These are phyloP conservation scores for Backusella sp. DNA, from an alignment of 192 early-diverging fungal species.

Conservation along the genomic window DNA sequence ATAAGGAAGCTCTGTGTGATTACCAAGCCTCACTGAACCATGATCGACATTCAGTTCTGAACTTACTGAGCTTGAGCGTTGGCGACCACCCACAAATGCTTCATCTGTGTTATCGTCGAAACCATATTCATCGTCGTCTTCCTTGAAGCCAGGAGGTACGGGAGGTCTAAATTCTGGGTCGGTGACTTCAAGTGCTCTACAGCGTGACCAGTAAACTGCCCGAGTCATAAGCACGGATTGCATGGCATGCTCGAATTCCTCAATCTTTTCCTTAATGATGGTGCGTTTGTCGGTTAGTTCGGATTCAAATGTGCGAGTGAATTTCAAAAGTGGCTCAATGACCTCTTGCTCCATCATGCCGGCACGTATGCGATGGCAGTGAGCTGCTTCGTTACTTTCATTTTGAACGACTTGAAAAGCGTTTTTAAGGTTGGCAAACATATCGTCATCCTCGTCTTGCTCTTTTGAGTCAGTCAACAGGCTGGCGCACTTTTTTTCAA, in stretches of 20 bases:
- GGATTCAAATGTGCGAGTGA: background rate
- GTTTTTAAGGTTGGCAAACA: background rate
- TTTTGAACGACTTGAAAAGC: slow-evolving; percentile 9
- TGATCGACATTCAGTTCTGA: slow-evolving; percentile 3
- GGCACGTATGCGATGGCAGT: slow-evolving; percentile 9
- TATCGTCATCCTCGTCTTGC: background rate
- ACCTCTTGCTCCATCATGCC: slow-evolving; percentile 1
- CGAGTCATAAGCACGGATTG: background rate
- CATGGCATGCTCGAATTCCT: background rate
- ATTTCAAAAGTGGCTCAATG: background rate
- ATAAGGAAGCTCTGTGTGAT: background rate
- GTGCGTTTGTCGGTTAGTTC: background rate
- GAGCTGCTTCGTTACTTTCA: slow-evolving; percentile 13
- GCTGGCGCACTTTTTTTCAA: slow-evolving; percentile 9
- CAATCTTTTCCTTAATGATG: background rate
- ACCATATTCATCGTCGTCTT: background rate
- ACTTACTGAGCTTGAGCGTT: slow-evolving; percentile 1
- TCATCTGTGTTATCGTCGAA: background rate
- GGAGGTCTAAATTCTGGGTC: background rate
- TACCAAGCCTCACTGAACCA: background rate
- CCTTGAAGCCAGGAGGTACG: background rate
- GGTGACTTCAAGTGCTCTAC: background rate
- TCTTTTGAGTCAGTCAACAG: background rate
- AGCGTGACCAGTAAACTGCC: background rate
- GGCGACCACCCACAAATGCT: background rate